These are phyloP conservation scores for Apophysomyces elegans DNA, from an alignment of 371 early-diverging fungal genomes.

Conservation along the genomic window DNA sequence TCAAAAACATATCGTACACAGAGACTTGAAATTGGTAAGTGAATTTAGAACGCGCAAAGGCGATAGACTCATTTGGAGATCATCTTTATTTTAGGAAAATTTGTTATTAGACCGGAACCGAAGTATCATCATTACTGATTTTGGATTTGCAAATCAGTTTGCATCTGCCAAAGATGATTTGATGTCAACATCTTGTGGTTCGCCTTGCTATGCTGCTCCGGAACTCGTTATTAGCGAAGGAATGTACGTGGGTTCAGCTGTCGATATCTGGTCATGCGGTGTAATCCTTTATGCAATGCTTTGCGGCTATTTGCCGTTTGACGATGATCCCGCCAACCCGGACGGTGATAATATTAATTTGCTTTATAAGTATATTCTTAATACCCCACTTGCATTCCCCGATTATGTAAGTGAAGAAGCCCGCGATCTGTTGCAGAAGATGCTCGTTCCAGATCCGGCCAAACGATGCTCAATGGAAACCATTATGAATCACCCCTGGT, in stretches of 20 bases:
- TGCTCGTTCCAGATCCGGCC: slow-evolving; percentile 91
- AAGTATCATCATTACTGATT: slow-evolving; percentile 97
- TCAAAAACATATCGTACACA: slow-evolving; percentile 88
- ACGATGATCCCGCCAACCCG: slow-evolving; percentile 97
- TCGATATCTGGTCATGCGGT: slow-evolving; percentile 97
- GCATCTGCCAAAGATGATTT: slow-evolving; percentile 71
- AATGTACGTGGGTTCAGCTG: slow-evolving; percentile 97
- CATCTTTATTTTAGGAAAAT: slow-evolving; percentile 85
- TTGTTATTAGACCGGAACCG: slow-evolving; percentile 85
- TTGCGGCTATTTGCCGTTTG: slow-evolving; percentile 98
- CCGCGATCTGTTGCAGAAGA: slow-evolving; percentile 81
- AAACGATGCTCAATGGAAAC: slow-evolving; percentile 86
- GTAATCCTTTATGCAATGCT: slow-evolving; percentile 97
- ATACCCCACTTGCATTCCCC: slow-evolving; percentile 89
- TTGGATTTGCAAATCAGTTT: slow-evolving; percentile 99
- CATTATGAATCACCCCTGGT: slow-evolving; percentile 87
- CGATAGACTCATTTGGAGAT: not conserved
- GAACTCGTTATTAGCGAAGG: slow-evolving; percentile 97
- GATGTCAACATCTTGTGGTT: slow-evolving; percentile 95
- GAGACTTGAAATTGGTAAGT: slow-evolving; percentile 93
- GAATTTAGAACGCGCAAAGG: not conserved
- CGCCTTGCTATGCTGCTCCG: slow-evolving; percentile 98
- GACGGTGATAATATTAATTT: slow-evolving; percentile 96
- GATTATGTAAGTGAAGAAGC: slow-evolving; percentile 86
- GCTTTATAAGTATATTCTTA: slow-evolving; percentile 94